A percentile compares a stretch with the other conserved stretches of the same genome.
Conservation (phyloP, 768 basidiomycete species). For the Boletus coccyginus region DNA sequence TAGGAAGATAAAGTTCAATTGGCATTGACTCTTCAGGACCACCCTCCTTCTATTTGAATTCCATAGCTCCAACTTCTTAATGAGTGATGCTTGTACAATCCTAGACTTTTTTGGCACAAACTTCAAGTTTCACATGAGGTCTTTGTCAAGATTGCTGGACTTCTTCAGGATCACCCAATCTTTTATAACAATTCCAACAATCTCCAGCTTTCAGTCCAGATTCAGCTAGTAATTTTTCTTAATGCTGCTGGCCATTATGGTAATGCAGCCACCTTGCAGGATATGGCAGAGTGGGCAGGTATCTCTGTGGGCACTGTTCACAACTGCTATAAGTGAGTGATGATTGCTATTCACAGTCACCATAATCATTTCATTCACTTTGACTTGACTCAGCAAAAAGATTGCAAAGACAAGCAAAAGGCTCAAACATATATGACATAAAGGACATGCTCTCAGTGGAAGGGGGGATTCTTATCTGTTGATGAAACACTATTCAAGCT, state of each 20-base stretch:
- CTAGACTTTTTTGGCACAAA: too few species aligned
- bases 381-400: background rate
- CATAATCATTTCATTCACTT: slow-evolving; percentile 10
- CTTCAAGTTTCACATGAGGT: background rate
- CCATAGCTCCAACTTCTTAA: too few species aligned
- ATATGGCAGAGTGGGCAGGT: slow-evolving; percentile 22
- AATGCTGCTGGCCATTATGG: slow-evolving; percentile 22
- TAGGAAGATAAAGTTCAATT: too few species aligned
- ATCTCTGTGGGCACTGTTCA: slow-evolving; percentile 15
- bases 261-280: slow-evolving; percentile 12
- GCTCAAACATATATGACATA: too few species aligned
- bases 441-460: too few species aligned
- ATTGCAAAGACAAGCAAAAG: background rate
- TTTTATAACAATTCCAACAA: slow-evolving; percentile 8
- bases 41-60: too few species aligned
- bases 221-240: slow-evolving; percentile 30
- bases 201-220: slow-evolving; percentile 24
- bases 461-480: slow-evolving; percentile 4
- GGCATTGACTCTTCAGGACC: too few species aligned
- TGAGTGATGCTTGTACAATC: too few species aligned
- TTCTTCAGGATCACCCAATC: background rate
- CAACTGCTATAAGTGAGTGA: slow-evolving; percentile 15
- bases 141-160: background rate
- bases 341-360: slow-evolving; percentile 11
- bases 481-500: slow-evolving; percentile 10